Evolutionary conservation across 805 yeast species (phyloP), one percentile per base, ranked within the genome.

Genomic region (Ogataea methanolica): DNA sequence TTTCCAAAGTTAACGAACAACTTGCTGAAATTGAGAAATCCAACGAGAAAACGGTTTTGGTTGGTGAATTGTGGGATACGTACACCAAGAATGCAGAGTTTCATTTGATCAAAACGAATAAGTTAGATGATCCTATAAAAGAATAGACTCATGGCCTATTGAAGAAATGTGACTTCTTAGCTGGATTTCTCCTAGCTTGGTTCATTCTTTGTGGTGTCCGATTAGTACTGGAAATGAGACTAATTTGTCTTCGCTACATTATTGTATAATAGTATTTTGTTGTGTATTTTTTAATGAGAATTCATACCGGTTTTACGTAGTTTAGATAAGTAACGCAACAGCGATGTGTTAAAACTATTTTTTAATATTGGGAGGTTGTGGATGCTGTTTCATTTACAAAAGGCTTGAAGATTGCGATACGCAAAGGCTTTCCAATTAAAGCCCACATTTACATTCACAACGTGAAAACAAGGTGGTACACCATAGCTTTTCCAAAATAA

Each of bases 11-110:
- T 59, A 89, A 87, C 62, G 71, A 76, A 45, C 73, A 80, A 16
- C 65, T 88, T 33, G 76, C 76, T 44, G 75, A 80, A 43, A 78
- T 85, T 12, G 87, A 84, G 61, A 71, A 76, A 47, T 79, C 79
- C 44, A 86, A 86, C 58, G 76, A 82, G 61, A 82, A 86, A 44
- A 74, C 83, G 5, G 94, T 86, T 52, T 69, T 85, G 33, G 77
- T 86, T 37, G 76, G 89, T 3, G 86, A 82, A 56, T 79, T 88
- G 78, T 86, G 94, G 88, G 86, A 82, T 46, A 84, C 81, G 55
- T 88, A 88, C 60, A 76, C 79, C 49, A 76, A 82, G 37, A 85
- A 83, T 56, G 82, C 85, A 3, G 81, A 82, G 55, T 86, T 82
- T 65, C 85, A 86, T 55, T 61, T 88, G 39, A 78, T 80, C 38